phyloP scores from a whole-genome alignment of 176 grass and related monocot genomes.

The Lolium rigidum region DNA sequence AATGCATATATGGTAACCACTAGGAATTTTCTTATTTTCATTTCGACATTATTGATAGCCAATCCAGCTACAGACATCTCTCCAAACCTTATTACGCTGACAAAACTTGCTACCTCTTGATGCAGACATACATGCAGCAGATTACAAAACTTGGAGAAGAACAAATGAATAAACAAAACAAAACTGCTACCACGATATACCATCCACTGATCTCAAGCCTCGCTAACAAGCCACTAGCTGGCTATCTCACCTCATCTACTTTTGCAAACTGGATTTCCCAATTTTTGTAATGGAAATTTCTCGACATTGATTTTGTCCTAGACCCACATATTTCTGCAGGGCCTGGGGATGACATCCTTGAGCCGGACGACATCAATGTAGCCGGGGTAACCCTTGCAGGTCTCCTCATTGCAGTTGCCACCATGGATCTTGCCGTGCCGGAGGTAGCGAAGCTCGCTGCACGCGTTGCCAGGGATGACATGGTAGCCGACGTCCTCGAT shows the following conservation, averaged over 20 bases:
- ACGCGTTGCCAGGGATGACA: conserved; percentile 51
- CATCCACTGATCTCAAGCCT: conserved; percentile 8
- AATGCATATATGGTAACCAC: conserved; percentile 5
- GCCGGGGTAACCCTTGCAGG: conserved; percentile 1
- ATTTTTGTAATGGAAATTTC: conserved; percentile 1
- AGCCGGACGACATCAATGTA: conserved; percentile 38
- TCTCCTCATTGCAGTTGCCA: conserved; percentile 46
- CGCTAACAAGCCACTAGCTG: conserved; percentile 31
- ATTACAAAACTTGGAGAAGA: conserved; percentile 33
- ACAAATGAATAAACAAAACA: conserved; percentile 31
- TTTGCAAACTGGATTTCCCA: background rate
- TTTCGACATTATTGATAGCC: conserved; percentile 21
- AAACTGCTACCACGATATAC: conserved; percentile 41
- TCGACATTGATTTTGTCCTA: background rate
- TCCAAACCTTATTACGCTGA: conserved; percentile 34
- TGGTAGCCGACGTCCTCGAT: conserved; percentile 29
- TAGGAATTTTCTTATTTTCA: conserved; percentile 14
- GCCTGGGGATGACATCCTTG: conserved; percentile 65
- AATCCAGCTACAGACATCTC: conserved; percentile 27
- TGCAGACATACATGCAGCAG: conserved; percentile 37
- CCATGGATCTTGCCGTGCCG: conserved; percentile 50
- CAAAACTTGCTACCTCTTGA: conserved; percentile 44
- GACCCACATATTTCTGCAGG: conserved; percentile 15
- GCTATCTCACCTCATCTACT: conserved; percentile 13
- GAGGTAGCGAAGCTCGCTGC: conserved; percentile 51